Conservation (phyloP, 2,329 filamentous ascomycete species). For the Mycosphaerella sp. region DNA sequence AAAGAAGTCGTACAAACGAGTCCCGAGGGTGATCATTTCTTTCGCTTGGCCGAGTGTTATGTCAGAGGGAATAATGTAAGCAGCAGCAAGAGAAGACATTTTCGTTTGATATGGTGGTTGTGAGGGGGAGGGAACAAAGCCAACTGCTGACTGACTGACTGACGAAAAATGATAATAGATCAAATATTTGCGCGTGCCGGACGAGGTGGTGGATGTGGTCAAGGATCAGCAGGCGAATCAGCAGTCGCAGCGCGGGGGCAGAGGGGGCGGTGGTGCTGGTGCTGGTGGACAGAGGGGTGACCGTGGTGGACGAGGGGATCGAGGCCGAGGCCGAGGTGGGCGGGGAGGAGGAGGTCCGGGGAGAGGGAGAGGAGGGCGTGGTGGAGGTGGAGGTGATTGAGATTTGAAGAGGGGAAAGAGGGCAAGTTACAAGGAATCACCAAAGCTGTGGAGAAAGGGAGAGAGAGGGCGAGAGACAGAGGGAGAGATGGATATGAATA, state of each 20-base stretch:
- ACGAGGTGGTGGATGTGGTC: constrained; percentile 91
- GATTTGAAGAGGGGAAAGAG: neutral
- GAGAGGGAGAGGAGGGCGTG: constrained; percentile 24
- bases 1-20: constrained; percentile 97
- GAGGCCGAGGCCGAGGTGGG: constrained; percentile 25
- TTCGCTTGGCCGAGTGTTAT: constrained; percentile 86
- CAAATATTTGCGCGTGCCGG: constrained; percentile 93
- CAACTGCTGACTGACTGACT: neutral
- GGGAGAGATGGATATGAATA: too few species aligned
- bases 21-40: constrained; percentile 90
- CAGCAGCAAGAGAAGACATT: neutral
- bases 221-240: constrained; percentile 78
- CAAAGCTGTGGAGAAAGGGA: too few species aligned
- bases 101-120: neutral
- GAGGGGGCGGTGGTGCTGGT: neutral
- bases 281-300: constrained; percentile 12
- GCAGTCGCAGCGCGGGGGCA: constrained; percentile 45
- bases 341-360: constrained; percentile 25
- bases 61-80: constrained; percentile 94
- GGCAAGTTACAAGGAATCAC: too few species aligned
- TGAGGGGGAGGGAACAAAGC: neutral
- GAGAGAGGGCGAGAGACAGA: too few species aligned
- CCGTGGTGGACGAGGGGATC: constrained; percentile 10
- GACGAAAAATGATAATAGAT: constrained; percentile 54
- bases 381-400: neutral